Evolutionary conservation across 352 stramenopile species (phyloP).

Genomic region (Elongisporangium prolatum): DNA sequence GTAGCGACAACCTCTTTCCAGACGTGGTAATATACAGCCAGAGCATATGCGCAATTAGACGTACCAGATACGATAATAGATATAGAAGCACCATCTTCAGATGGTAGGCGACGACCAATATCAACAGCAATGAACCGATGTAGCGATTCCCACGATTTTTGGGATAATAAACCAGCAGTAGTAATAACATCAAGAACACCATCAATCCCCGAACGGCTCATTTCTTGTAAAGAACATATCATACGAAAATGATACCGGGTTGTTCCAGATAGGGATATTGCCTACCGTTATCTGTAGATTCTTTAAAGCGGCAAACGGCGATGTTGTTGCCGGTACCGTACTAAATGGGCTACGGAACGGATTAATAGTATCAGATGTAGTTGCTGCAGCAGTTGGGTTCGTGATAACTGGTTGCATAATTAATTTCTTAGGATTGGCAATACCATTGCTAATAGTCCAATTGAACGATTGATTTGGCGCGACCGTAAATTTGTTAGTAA

Average conservation of each 20-base stretch:
- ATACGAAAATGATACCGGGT: conserved; percentile 12
- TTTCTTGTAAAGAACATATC: conserved; percentile 17
- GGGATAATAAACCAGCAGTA: not conserved
- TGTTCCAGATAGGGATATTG: too few relatives aligned
- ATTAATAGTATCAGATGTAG: conserved; percentile 11
- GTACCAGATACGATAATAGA: too few relatives aligned
- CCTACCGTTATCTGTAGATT: conserved; percentile 4
- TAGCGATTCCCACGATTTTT: conserved; percentile 7
- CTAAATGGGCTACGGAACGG: conserved; percentile 3
- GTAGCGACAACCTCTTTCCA: too few relatives aligned
- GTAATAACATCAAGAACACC: conserved; percentile 11
- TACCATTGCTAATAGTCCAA: conserved; percentile 3
- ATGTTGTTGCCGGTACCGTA: conserved; percentile 11
- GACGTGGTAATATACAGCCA: too few relatives aligned
- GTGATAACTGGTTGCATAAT: not conserved
- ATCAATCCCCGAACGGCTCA: conserved; percentile 11
- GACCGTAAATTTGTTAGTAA: conserved; percentile 12
- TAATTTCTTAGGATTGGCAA: conserved; percentile 2
- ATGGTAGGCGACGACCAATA: too few relatives aligned
- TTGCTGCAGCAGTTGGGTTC: conserved; percentile 5
- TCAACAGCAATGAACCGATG: conserved; percentile 6
- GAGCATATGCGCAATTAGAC: too few relatives aligned
- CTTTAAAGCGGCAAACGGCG: conserved; percentile 5
- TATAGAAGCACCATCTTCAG: too few relatives aligned
- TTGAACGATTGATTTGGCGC: conserved; percentile 1